These are phyloP conservation scores for Leishmania lainsoni DNA, from an alignment of 208 protist species.

Conservation along the genomic window DNA sequence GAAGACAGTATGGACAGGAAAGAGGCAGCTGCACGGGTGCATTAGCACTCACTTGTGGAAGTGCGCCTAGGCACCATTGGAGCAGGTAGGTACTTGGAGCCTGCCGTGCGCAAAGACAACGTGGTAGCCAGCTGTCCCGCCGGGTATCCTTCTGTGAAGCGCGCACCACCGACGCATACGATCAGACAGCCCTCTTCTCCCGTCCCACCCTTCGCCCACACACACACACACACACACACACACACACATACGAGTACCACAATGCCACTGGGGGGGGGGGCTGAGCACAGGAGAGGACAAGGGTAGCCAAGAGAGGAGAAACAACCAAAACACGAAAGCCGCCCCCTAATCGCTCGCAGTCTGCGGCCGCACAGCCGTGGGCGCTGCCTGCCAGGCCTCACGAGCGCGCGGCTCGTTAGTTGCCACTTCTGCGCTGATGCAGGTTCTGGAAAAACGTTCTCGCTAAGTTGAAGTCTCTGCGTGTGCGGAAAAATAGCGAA, in stretches of 20 bases:
- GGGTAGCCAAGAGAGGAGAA: not conserved
- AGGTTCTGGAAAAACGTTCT: slow-evolving; percentile 40
- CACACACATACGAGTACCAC: not conserved
- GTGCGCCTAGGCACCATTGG: not conserved
- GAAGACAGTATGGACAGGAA: not conserved
- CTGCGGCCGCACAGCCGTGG: not conserved
- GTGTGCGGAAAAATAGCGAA: slow-evolving; percentile 64
- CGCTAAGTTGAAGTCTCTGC: slow-evolving; percentile 40
- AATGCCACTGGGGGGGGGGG: not conserved
- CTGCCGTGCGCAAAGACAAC: not conserved
- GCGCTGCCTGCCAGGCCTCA: not conserved
- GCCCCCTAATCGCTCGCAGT: not conserved
- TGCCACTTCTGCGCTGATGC: slow-evolving; percentile 3
- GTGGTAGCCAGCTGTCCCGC: too few relatives aligned
- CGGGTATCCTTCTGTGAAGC: slow-evolving; percentile 1
- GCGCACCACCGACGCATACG: not conserved
- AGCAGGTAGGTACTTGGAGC: not conserved
- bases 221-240: not conserved
- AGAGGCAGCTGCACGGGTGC: not conserved
- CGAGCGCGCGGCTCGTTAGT: not conserved
- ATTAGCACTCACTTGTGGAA: too few relatives aligned
- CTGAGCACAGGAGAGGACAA: not conserved
- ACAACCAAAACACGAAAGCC: not conserved
- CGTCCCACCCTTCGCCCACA: not conserved
- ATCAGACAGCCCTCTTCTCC: not conserved